These are phyloP conservation scores for Aureobasidium uvarum DNA, from an alignment of 2,329 filamentous ascomycete genomes.

Conservation along the genomic window DNA sequence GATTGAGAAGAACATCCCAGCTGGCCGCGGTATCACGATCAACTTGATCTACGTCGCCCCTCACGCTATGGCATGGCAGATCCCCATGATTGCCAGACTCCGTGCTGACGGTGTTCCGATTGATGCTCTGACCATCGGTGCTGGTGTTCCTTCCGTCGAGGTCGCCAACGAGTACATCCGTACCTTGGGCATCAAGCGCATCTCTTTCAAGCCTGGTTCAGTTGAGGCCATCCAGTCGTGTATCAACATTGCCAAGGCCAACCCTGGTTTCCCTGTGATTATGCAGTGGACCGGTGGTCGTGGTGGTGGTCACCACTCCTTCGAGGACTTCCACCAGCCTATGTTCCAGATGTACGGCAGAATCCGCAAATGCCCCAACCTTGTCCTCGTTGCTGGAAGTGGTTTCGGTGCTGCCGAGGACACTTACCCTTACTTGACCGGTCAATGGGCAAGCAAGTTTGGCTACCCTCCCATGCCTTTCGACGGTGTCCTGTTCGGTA, in stretches of 20 bases:
- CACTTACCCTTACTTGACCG: slow-evolving; percentile 88
- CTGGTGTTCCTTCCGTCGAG: slow-evolving; percentile 89
- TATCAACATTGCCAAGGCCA: slow-evolving; percentile 91
- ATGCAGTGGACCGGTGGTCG: slow-evolving; percentile 94
- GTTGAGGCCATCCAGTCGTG: slow-evolving; percentile 83
- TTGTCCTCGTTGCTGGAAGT: slow-evolving; percentile 85
- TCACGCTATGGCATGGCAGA: slow-evolving; percentile 88
- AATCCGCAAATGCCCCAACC: slow-evolving; percentile 80
- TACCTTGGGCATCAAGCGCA: slow-evolving; percentile 89
- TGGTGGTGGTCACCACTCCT: slow-evolving; percentile 92
- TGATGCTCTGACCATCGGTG: slow-evolving; percentile 87
- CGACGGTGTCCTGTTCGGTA: slow-evolving; percentile 86
- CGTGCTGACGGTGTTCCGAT: slow-evolving; percentile 85
- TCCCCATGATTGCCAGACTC: slow-evolving; percentile 75
- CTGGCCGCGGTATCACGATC: slow-evolving; percentile 82
- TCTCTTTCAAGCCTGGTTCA: slow-evolving; percentile 90
- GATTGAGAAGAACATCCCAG: slow-evolving; percentile 79
- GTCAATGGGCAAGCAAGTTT: slow-evolving; percentile 80
- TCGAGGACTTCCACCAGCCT: slow-evolving; percentile 91
- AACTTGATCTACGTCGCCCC: slow-evolving; percentile 93
- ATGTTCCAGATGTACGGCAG: slow-evolving; percentile 88
- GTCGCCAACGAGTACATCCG: slow-evolving; percentile 92
- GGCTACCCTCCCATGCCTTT: slow-evolving; percentile 93
- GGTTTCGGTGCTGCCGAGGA: slow-evolving; percentile 89
- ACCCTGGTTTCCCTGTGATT: slow-evolving; percentile 87